These are phyloP conservation scores for Acanthamoeba castellanii DNA, from an alignment of 208 protist genomes.

Conservation along the genomic window DNA sequence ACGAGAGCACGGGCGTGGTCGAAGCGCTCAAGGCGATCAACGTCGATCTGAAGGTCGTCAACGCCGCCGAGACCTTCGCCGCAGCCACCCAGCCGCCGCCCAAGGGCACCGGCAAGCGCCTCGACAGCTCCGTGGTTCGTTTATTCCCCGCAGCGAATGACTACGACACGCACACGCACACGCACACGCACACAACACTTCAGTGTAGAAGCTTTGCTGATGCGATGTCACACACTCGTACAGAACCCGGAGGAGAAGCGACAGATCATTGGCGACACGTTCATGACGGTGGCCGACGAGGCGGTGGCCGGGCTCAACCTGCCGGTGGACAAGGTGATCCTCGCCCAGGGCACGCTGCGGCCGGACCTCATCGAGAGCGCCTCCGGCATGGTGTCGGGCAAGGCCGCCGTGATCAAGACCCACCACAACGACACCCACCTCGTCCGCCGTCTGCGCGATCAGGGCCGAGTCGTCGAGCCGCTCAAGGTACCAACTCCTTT, in stretches of 20 bases:
- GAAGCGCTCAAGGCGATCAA: conserved; percentile 90
- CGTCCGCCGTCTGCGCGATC: conserved; percentile 94
- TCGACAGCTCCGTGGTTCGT: conserved; percentile 26
- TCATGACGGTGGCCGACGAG: conserved; percentile 94
- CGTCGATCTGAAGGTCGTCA: conserved; percentile 89
- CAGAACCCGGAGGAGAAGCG: conserved; percentile 95
- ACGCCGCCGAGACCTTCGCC: conserved; percentile 88
- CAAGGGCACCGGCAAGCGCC: conserved; percentile 39
- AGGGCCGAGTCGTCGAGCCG: conserved; percentile 97
- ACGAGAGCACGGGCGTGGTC: conserved; percentile 90
- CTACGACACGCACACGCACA: neutral
- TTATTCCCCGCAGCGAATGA: neutral
- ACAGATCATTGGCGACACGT: conserved; percentile 96
- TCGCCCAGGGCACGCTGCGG: conserved; percentile 93
- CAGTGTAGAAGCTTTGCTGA: conserved; percentile 78
- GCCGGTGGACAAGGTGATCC: conserved; percentile 87
- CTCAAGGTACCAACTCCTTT: conserved; percentile 85
- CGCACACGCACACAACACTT: neutral
- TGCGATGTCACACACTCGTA: conserved; percentile 88
- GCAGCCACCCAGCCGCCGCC: conserved; percentile 83
- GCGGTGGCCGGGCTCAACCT: conserved; percentile 77
- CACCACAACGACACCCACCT: conserved; percentile 98
- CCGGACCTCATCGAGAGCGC: conserved; percentile 98
- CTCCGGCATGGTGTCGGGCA: conserved; percentile 88
- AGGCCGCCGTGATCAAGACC: conserved; percentile 97